phyloP scores from a whole-genome alignment of 495 filamentous ascomycete genomes.

The Penicillium nucicola region DNA sequence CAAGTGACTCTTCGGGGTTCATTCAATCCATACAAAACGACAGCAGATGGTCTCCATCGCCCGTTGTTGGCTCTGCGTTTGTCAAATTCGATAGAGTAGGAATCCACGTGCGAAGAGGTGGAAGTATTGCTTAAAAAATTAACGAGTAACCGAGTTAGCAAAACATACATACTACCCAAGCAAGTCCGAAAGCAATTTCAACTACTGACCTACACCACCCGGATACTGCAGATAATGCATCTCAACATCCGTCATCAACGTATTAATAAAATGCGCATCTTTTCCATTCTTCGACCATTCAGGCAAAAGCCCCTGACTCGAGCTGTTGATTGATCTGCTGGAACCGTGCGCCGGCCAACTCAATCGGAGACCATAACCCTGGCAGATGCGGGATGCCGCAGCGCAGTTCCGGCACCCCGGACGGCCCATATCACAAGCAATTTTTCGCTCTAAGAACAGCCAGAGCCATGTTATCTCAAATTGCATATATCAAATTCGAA shows the following conservation, averaged over 20 bases:
- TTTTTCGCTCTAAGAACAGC: background rate
- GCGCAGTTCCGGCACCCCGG: slow-evolving; percentile 1
- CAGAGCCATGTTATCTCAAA: background rate
- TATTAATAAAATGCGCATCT: slow-evolving; percentile 1
- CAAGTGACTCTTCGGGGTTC: background rate
- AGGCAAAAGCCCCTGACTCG: too few species aligned
- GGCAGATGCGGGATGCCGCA: background rate
- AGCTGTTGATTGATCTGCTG: background rate
- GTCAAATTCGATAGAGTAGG: background rate
- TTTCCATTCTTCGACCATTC: background rate
- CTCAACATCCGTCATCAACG: background rate
- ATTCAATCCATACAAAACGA: background rate
- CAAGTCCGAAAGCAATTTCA: background rate
- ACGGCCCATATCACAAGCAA: slow-evolving; percentile 1
- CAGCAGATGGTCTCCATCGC: background rate
- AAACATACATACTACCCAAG: too few species aligned
- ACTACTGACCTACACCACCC: background rate
- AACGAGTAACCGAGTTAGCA: background rate
- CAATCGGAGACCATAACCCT: slow-evolving; percentile 10
- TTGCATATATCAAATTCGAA: background rate
- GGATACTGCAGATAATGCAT: background rate
- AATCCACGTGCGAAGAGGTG: background rate
- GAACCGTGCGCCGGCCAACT: slow-evolving; percentile 6
- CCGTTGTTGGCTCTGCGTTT: background rate
- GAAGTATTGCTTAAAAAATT: background rate